Conservation (phyloP, 192 early-diverging fungal genomes). For the Backusella tuberculispora region DNA sequence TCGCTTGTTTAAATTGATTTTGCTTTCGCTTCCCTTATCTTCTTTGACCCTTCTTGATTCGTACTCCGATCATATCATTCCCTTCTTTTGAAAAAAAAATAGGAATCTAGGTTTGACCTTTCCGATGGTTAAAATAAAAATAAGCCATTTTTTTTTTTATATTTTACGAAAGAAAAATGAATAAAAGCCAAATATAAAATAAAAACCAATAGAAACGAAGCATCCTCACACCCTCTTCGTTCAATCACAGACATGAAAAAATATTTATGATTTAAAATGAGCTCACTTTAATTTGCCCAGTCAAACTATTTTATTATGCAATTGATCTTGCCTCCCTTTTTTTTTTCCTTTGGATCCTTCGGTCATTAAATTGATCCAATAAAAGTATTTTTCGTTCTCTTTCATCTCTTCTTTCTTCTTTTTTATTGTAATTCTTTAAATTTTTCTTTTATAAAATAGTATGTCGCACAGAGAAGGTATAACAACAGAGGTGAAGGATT, state of each 20-base stretch:
- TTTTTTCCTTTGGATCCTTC: neutral
- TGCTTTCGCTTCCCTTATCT: neutral
- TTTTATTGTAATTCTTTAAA: neutral
- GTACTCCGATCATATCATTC: neutral
- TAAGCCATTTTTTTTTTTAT: neutral
- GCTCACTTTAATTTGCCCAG: conserved; percentile 8
- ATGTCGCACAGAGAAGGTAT: conserved; percentile 27
- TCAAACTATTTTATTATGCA: conserved; percentile 8
- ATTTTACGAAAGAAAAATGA: too few species aligned
- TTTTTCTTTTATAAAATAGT: neutral
- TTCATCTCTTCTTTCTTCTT: neutral
- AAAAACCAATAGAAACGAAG: neutral
- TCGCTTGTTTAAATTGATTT: neutral
- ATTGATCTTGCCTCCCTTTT: neutral
- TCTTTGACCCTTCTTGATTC: neutral
- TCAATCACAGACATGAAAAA: neutral
- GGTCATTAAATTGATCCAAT: neutral
- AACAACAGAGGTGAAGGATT: conserved; percentile 44
- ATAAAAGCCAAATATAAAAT: neutral
- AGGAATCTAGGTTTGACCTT: neutral
- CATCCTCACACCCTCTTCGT: neutral
- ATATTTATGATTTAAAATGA: neutral
- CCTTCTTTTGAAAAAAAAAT: neutral
- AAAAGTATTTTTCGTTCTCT: neutral
- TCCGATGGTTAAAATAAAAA: neutral